Percentiles rank a stretch among this genome's conserved stretches.
phyloP scores from a whole-genome alignment of 257 asterid genomes.

The Orobanche coerulescens region DNA sequence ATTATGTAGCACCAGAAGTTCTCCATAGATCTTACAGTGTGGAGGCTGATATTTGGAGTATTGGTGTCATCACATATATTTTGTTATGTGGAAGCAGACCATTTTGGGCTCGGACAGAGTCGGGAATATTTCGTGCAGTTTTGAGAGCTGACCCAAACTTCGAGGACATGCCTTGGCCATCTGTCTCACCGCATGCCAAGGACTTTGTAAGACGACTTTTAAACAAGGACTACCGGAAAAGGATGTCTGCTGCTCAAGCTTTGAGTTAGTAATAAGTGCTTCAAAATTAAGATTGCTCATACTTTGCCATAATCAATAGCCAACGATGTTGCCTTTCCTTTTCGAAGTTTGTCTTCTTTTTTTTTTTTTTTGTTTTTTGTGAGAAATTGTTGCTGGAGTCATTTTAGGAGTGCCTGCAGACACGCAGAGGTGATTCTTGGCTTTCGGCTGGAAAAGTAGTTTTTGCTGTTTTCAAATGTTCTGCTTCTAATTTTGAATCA shows the following conservation, averaged over 20 bases:
- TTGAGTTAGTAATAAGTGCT: constrained; percentile 54
- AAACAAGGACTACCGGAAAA: constrained; percentile 87
- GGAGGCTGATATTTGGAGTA: constrained; percentile 98
- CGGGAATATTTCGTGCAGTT: constrained; percentile 93
- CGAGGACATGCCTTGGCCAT: constrained; percentile 94
- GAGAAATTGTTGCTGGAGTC: not conserved
- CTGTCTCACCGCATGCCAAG: constrained; percentile 68
- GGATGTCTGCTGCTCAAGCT: constrained; percentile 99
- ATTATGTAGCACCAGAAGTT: constrained; percentile 97
- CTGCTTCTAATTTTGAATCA: too few relatives aligned
- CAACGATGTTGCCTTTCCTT: not conserved
- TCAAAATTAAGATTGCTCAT: not conserved
- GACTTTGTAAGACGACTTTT: constrained; percentile 86
- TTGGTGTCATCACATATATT: constrained; percentile 86
- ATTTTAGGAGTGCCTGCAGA: too few relatives aligned
- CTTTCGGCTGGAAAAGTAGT: not conserved
- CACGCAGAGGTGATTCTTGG: not conserved
- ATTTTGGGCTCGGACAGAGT: constrained; percentile 95
- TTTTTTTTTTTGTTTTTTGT: too few relatives aligned
- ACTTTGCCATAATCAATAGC: not conserved
- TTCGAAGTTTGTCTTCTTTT: too few relatives aligned
- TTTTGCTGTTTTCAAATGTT: not conserved
- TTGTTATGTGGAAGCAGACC: constrained; percentile 97
- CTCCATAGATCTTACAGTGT: constrained; percentile 91
- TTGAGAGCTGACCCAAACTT: constrained; percentile 93